Evolutionary conservation across 768 basidiomycete species (phyloP).

Genomic region (Amanita polypyramis): DNA sequence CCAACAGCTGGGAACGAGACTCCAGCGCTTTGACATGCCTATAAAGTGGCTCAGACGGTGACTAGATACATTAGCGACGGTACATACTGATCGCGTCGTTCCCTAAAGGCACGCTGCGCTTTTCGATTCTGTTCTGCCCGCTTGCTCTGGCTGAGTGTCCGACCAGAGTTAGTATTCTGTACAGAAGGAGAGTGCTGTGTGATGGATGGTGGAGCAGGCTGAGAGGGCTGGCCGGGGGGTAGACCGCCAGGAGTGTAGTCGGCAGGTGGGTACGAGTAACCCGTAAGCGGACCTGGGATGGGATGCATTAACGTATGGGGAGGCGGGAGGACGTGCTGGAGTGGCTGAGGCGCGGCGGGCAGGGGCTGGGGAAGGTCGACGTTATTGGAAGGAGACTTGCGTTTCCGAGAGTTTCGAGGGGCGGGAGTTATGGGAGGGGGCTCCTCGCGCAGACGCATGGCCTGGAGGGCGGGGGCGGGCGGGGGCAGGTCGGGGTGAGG

Average conservation of each 20-base stretch:
- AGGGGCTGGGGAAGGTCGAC: slow-evolving; percentile 17
- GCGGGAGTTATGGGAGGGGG: slow-evolving; percentile 34
- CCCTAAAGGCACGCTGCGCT: slow-evolving; percentile 86
- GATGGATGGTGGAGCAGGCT: slow-evolving; percentile 16
- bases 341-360: slow-evolving; percentile 21
- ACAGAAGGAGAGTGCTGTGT: slow-evolving; percentile 8
- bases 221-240: slow-evolving; percentile 18
- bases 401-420: slow-evolving; percentile 43
- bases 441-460: slow-evolving; percentile 59
- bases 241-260: slow-evolving; percentile 40
- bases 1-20: slow-evolving; percentile 74
- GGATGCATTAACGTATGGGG: slow-evolving; percentile 44
- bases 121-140: slow-evolving; percentile 93
- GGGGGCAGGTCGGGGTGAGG: background rate
- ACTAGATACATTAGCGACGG: slow-evolving; percentile 9
- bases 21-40: slow-evolving; percentile 87
- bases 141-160: slow-evolving; percentile 69
- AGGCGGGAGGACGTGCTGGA: slow-evolving; percentile 46
- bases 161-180: slow-evolving; percentile 20
- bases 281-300: slow-evolving; percentile 32
- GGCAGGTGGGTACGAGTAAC: slow-evolving; percentile 35
- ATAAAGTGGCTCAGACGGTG: slow-evolving; percentile 6
- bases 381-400: slow-evolving; percentile 52
- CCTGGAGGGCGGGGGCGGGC: slow-evolving; percentile 14
- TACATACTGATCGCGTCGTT: slow-evolving; percentile 80